Evolutionary conservation across 768 basidiomycete species (phyloP).

Genomic region (Phlebiopsis flavidoalba): DNA sequence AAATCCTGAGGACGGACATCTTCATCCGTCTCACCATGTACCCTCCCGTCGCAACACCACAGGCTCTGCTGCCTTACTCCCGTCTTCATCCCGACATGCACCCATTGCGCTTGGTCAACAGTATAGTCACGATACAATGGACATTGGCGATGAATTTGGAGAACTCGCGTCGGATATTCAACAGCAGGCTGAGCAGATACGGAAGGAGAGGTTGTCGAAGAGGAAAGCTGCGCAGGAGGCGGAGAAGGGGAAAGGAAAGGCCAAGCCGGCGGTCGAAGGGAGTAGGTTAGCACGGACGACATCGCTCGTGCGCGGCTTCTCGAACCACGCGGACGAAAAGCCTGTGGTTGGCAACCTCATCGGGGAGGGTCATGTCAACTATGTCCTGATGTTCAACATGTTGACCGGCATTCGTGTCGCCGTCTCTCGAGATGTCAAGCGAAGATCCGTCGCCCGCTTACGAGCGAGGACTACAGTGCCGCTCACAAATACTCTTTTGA

Average conservation of each 20-base stretch:
- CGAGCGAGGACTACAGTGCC: slow-evolving; percentile 81
- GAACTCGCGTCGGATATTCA: slow-evolving; percentile 80
- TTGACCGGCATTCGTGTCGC: slow-evolving; percentile 96
- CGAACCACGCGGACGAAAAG: slow-evolving; percentile 39
- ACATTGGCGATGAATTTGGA: slow-evolving; percentile 28
- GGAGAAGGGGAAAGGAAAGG: slow-evolving; percentile 56
- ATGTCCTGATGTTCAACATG: slow-evolving; percentile 99
- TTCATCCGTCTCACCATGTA: slow-evolving; percentile 41
- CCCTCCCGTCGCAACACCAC: slow-evolving; percentile 63
- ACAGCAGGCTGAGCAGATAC: slow-evolving; percentile 82
- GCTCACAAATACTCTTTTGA: slow-evolving; percentile 96
- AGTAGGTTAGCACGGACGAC: slow-evolving; percentile 36
- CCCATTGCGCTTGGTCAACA: slow-evolving; percentile 16
- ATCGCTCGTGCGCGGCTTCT: slow-evolving; percentile 21
- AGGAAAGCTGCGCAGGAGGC: slow-evolving; percentile 63
- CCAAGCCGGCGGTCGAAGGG: slow-evolving; percentile 46
- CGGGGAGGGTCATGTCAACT: slow-evolving; percentile 98
- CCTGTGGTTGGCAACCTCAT: slow-evolving; percentile 92
- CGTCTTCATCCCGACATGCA: slow-evolving; percentile 13
- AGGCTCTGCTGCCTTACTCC: slow-evolving; percentile 36
- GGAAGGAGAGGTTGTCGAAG: slow-evolving; percentile 72
- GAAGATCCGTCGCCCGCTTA: slow-evolving; percentile 82
- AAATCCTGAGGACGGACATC: slow-evolving; percentile 37
- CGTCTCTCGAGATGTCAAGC: slow-evolving; percentile 93
- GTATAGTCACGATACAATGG: slow-evolving; percentile 12